Evolutionary conservation across 2,329 filamentous ascomycete species (phyloP), one percentile per base, ranked within the genome.

Genomic region (Aspergillus nomiae): DNA sequence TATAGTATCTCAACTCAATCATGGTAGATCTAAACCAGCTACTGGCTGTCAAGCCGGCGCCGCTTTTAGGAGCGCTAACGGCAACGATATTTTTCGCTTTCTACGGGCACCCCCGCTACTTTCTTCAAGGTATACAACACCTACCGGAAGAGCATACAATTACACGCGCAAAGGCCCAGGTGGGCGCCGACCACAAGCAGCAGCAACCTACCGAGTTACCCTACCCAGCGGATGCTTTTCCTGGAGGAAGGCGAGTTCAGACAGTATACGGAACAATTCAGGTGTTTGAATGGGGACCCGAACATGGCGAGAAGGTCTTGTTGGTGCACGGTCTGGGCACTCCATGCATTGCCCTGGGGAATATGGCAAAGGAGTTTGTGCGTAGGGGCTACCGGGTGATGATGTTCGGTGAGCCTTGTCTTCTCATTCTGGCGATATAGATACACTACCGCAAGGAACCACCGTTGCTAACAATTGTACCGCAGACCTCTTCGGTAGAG

Each of bases 271-370:
- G 58, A 41, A 43, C 58, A 45, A 46, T 60, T 21, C 58, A 46
- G 11, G 58, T 60, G 26, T 60, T 45, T 30, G 58, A 60, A 60
- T 60, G 58, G 58, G 58, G 58, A 9, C 58, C 58, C n/a, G 58
- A 55, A 28, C 34, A 60, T 46, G 58, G 48, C 12, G 48, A 54
- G 21, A 60, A 46, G 19, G 41, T 60, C 21, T 24, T 60, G n/a
- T 30, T 60, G n/a, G 36, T 60, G 24, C 58, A 60, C 30, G 50
- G 58, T 26, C 48, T 60, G 1, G 41, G 58, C 32, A 41, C 41
- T 21, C 58, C 58, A 21, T 55, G 48, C 32, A 46, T 60, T 12
- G 34, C 58, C 2, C 32, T 60, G 50, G 58, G 58, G 19, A 28
- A 60, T 60, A 41, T 60, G 58, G 28, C 28, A 30, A 30, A 55